phyloP scores from a whole-genome alignment of 2,329 filamentous ascomycete genomes.

The Epichloe typhina region DNA sequence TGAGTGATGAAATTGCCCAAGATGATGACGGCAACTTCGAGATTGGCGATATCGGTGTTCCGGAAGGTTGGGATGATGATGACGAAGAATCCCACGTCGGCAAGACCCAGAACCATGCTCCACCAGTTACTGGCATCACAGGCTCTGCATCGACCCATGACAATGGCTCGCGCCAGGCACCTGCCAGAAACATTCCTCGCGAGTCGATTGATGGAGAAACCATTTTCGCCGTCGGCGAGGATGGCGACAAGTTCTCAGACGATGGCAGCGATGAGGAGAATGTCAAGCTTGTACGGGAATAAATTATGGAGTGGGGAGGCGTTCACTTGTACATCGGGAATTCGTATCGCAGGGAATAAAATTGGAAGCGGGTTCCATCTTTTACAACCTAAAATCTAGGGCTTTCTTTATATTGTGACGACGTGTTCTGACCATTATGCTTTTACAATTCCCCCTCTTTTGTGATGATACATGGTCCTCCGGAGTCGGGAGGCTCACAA shows the following conservation, averaged over 20 bases:
- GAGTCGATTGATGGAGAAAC: slow-evolving; percentile 72
- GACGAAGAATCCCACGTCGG: slow-evolving; percentile 38
- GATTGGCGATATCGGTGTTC: slow-evolving; percentile 78
- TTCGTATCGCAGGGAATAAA: neutral
- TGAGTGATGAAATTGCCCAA: slow-evolving; percentile 98
- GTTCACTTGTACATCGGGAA: neutral
- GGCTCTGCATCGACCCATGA: slow-evolving; percentile 12
- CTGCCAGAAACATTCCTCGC: slow-evolving; percentile 28
- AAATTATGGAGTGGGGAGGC: slow-evolving; percentile 20
- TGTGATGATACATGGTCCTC: too few relatives aligned
- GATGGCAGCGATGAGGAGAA: slow-evolving; percentile 46
- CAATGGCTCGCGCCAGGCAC: slow-evolving; percentile 9
- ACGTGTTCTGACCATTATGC: too few relatives aligned
- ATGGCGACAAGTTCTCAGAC: slow-evolving; percentile 69
- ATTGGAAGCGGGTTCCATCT: too few relatives aligned
- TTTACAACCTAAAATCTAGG: too few relatives aligned
- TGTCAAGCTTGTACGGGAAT: slow-evolving; percentile 30
- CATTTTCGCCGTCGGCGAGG: slow-evolving; percentile 88
- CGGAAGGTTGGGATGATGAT: slow-evolving; percentile 45
- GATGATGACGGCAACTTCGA: slow-evolving; percentile 94
- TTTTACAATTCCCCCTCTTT: too few relatives aligned
- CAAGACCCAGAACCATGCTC: slow-evolving; percentile 14
- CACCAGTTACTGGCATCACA: slow-evolving; percentile 15
- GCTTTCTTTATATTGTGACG: too few relatives aligned
- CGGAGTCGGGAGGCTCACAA: too few relatives aligned